Conservation (phyloP, 257 asterid species). For the Sherardia arvensis region DNA sequence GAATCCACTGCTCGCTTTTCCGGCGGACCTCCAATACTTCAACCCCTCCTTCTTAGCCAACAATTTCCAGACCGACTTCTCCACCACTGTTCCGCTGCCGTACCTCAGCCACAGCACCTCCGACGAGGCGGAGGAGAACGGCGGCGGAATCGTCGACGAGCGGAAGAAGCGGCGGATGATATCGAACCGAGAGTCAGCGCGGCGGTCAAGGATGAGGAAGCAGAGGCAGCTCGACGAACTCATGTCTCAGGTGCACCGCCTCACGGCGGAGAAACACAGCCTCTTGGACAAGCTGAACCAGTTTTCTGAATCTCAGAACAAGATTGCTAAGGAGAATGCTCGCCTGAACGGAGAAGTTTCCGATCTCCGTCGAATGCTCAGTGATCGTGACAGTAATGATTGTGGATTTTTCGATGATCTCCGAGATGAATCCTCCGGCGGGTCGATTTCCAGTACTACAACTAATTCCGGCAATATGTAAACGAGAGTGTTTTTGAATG, state of each 20-base stretch:
- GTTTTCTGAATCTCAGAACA: slow-evolving; percentile 49
- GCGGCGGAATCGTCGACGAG: slow-evolving; percentile 38
- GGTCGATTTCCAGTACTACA: slow-evolving; percentile 21
- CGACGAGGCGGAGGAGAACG: slow-evolving; percentile 55
- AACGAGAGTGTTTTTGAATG: neutral
- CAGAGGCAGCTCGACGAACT: slow-evolving; percentile 81
- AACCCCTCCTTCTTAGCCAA: slow-evolving; percentile 20
- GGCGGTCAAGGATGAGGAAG: slow-evolving; percentile 90
- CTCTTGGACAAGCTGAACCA: slow-evolving; percentile 49
- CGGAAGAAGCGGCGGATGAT: slow-evolving; percentile 72
- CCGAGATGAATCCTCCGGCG: slow-evolving; percentile 42
- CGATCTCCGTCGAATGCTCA: slow-evolving; percentile 53
- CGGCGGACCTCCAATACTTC: slow-evolving; percentile 28
- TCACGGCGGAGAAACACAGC: slow-evolving; percentile 46
- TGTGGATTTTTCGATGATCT: slow-evolving; percentile 47
- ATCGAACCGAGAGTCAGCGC: slow-evolving; percentile 74
- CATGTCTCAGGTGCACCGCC: slow-evolving; percentile 59
- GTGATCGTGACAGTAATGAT: slow-evolving; percentile 20
- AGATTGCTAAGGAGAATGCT: slow-evolving; percentile 42
- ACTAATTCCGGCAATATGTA: slow-evolving; percentile 5
- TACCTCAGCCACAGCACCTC: slow-evolving; percentile 56
- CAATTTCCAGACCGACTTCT: slow-evolving; percentile 17
- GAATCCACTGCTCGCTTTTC: slow-evolving; percentile 28
- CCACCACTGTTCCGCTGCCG: slow-evolving; percentile 24
- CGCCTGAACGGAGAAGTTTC: slow-evolving; percentile 57